phyloP scores from a whole-genome alignment of 176 grass and related monocot genomes.

The Oryza brachyantha region DNA sequence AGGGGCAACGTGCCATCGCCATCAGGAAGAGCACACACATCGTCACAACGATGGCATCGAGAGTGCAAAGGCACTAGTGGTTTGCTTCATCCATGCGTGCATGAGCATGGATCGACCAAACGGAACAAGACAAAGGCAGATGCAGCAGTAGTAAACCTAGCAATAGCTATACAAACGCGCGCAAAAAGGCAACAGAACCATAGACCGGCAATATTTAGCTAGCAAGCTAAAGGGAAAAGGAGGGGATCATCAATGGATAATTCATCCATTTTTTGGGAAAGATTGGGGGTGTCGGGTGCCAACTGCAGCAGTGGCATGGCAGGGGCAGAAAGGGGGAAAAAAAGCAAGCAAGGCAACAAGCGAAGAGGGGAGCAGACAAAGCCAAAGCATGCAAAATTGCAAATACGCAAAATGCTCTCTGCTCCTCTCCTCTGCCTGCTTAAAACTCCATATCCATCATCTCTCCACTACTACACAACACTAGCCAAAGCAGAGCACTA shows the following conservation, averaged over 20 bases:
- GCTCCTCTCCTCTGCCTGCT: background rate
- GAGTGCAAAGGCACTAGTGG: no score
- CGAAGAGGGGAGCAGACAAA: background rate
- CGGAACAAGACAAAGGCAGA: no score
- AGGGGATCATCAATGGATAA: background rate
- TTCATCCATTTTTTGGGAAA: background rate
- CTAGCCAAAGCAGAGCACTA: conserved; percentile 15
- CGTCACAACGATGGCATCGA: no score
- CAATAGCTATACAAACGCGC: no score
- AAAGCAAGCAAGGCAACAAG: background rate
- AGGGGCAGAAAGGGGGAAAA: background rate
- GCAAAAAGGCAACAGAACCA: no score
- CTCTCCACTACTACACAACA: background rate
- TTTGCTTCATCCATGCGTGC: no score
- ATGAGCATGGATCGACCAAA: no score
- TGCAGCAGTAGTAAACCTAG: no score
- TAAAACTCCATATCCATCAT: conserved; percentile 6
- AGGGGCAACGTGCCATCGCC: no score
- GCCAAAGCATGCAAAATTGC: background rate
- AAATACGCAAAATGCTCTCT: no score
- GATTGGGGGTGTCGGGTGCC: no score
- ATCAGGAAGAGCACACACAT: no score
- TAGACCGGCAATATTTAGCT: background rate
- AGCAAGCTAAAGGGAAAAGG: background rate
- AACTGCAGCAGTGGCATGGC: background rate